These are phyloP conservation scores for Amauroascus niger DNA, from an alignment of 2,329 filamentous ascomycete species.

Conservation along the genomic window DNA sequence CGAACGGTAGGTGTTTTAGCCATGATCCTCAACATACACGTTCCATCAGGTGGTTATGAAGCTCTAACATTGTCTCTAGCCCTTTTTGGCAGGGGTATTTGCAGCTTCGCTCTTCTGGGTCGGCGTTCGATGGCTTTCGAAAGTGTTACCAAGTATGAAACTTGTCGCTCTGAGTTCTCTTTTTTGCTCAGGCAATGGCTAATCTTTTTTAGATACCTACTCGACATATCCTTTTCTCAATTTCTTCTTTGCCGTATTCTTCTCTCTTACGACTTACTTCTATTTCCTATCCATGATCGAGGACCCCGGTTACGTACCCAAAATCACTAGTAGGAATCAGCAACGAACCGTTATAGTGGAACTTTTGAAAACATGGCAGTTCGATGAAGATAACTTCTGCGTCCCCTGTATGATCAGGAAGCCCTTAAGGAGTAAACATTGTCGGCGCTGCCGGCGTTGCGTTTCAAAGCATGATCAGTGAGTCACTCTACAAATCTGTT, in stretches of 20 bases:
- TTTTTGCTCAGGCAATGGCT: constrained; percentile 8
- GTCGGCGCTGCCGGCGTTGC: constrained; percentile 79
- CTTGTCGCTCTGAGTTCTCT: not conserved
- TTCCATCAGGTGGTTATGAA: not conserved
- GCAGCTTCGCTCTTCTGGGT: constrained; percentile 75
- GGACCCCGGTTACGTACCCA: constrained; percentile 89
- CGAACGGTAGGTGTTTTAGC: constrained; percentile 58
- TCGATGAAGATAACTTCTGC: constrained; percentile 90
- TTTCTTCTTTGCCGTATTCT: constrained; percentile 58
- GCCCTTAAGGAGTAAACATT: constrained; percentile 91
- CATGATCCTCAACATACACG: not conserved
- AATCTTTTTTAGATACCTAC: constrained; percentile 50
- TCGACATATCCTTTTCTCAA: constrained; percentile 63
- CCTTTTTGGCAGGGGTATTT: constrained; percentile 90
- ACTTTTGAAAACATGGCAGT: constrained; percentile 73
- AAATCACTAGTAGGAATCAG: constrained; percentile 76
- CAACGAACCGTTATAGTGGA: constrained; percentile 85
- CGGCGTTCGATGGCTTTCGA: constrained; percentile 63
- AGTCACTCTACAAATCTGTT: constrained; percentile 33
- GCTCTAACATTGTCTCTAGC: constrained; percentile 42
- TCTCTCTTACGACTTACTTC: constrained; percentile 66
- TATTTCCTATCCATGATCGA: constrained; percentile 76
- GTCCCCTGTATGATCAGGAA: constrained; percentile 89
- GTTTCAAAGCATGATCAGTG: constrained; percentile 96
- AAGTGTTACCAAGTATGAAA: constrained; percentile 59